Conservation (phyloP, 371 early-diverging fungal species). For the Mucor sp. region DNA sequence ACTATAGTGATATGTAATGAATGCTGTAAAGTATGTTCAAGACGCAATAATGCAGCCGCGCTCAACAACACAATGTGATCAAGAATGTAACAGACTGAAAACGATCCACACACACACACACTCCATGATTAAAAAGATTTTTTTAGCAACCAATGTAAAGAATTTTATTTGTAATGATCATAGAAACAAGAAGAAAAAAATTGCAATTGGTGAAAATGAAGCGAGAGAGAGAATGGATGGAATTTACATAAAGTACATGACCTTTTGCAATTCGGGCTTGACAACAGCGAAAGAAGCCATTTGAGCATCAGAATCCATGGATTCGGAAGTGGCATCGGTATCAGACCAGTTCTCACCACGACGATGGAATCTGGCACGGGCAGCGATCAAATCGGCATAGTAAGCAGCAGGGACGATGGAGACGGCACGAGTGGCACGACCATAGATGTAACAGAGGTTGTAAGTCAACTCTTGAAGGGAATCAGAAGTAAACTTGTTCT, state of each 20-base stretch:
- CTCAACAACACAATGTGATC: too few species aligned
- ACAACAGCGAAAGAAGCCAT: slow-evolving; percentile 49
- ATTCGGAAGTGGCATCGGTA: slow-evolving; percentile 46
- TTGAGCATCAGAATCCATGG: slow-evolving; percentile 42
- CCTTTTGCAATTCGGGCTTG: slow-evolving; percentile 25
- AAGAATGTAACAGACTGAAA: too few species aligned
- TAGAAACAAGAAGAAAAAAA: neutral
- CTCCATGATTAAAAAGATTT: too few species aligned
- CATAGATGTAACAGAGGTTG: slow-evolving; percentile 87
- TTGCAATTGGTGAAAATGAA: neutral
- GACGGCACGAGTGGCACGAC: slow-evolving; percentile 82
- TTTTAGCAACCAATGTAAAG: neutral
- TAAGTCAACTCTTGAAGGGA: slow-evolving; percentile 83
- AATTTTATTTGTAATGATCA: neutral
- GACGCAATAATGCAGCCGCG: too few species aligned
- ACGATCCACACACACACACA: too few species aligned
- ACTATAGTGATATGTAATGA: too few species aligned
- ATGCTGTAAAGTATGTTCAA: too few species aligned
- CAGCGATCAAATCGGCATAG: slow-evolving; percentile 89
- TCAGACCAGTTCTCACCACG: slow-evolving; percentile 55
- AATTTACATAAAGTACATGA: slow-evolving; percentile 31
- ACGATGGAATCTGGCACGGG: slow-evolving; percentile 82
- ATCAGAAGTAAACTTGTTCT: slow-evolving; percentile 80
- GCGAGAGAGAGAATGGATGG: neutral
- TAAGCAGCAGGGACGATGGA: slow-evolving; percentile 86